phyloP scores from a whole-genome alignment of 768 basidiomycete genomes.

The Serendipita sp. region DNA sequence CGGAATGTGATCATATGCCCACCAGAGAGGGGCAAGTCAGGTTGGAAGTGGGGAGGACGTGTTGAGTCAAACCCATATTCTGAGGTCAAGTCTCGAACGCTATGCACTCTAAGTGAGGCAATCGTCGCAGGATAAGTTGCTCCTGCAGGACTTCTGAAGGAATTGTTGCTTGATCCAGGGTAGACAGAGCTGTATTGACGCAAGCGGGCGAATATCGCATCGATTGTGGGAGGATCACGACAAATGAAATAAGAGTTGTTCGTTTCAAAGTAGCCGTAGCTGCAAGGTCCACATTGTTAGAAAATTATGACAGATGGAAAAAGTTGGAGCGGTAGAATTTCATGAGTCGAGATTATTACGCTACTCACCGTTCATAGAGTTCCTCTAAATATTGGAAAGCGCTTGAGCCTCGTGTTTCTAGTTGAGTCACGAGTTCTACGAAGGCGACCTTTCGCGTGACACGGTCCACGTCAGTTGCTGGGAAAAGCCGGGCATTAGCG shows the following conservation, averaged over 20 bases:
- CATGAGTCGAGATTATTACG: neutral
- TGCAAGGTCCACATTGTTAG: slow-evolving; percentile 16
- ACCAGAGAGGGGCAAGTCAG: slow-evolving; percentile 51
- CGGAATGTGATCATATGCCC: slow-evolving; percentile 79
- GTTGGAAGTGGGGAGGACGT: slow-evolving; percentile 48
- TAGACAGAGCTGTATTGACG: slow-evolving; percentile 34
- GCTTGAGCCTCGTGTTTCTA: slow-evolving; percentile 37
- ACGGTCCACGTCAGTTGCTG: neutral
- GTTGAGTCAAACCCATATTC: slow-evolving; percentile 51
- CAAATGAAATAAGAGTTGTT: slow-evolving; percentile 71
- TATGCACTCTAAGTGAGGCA: slow-evolving; percentile 41
- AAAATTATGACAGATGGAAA: neutral
- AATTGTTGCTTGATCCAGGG: slow-evolving; percentile 14
- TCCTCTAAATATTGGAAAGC: slow-evolving; percentile 41
- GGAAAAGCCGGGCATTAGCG: neutral
- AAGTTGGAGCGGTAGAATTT: neutral
- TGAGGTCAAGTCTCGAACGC: slow-evolving; percentile 57
- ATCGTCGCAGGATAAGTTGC: slow-evolving; percentile 44
- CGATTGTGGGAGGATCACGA: slow-evolving; percentile 41
- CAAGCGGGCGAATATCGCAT: slow-evolving; percentile 50
- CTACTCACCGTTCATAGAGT: slow-evolving; percentile 16
- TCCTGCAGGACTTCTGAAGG: neutral
- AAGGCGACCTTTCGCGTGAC: slow-evolving; percentile 37
- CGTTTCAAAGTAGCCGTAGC: slow-evolving; percentile 72
- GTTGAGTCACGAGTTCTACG: slow-evolving; percentile 43